Base-by-base conservation (phyloP, 2,329 filamentous ascomycete genomes). In the Pestalotiopsis sp. region DNA sequence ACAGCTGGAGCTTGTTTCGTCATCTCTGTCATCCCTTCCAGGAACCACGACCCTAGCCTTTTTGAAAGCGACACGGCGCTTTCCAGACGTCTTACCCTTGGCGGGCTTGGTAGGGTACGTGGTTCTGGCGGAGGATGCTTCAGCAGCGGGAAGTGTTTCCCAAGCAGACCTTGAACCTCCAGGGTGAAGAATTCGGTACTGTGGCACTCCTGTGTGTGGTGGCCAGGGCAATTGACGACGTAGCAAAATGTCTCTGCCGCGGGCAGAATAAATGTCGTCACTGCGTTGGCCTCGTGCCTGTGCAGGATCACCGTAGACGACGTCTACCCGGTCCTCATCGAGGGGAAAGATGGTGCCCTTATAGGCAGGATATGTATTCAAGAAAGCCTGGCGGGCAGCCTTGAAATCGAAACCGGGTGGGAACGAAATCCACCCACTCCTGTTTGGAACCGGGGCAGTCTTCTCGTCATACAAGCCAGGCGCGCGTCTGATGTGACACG, bases 391-490 rank as follows among this genome's bases (percentile, higher is more conserved):
- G 38, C 67, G 70, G 9, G 67, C 68, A 35, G 35, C 35, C 5
- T 22, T 56, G 17, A 71, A 71, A 64, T 71, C 62, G n/a, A 61
- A 61, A 1, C 35, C 58, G 4, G 30, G n/a, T 20, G 58, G 58
- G 10, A 61, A 61, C 22, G 14, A 17, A 60, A 70, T 70, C 71
- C 71, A 72, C 13, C 70, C 71, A 35, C 71, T 72, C n/a, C 57
- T 69, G 56, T 72, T 72, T 20, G 71, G 71, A 44, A 70, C 38
- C 2, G 10, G 6, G 4, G 44, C 52, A n/a, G 22, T 20, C 11
- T 20, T 40, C n/a, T 13, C 22, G 13, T 7, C 17, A 26, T 4
- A 66, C 6, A 26, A 30, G 64, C 70, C 68, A 9, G 62, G 17
- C 14, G 68, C 66, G 7, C 68, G 68, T 48, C 71, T 70, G n/a